Conservation (phyloP, 192 early-diverging fungal genomes). For the Coemansia sp. region DNA sequence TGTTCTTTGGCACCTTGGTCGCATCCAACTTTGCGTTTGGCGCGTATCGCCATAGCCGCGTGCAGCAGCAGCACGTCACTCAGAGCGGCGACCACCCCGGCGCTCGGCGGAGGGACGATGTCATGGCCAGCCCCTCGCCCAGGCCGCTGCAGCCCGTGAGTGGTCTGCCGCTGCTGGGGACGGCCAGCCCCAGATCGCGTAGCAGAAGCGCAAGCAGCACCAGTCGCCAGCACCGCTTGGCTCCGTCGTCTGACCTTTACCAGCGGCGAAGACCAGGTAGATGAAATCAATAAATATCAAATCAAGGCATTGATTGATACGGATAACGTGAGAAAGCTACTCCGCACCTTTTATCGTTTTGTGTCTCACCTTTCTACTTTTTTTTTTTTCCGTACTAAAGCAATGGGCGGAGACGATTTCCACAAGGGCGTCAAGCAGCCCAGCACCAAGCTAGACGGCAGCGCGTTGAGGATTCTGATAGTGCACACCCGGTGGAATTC, state of each 20-base stretch:
- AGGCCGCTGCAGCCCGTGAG: background rate
- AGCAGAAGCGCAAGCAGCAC: constrained; percentile 4
- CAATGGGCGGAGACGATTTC: constrained; percentile 58
- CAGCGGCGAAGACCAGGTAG: background rate
- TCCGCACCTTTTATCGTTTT: background rate
- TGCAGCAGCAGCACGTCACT: constrained; percentile 32
- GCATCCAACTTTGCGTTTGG: constrained; percentile 55
- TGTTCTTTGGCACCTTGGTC: constrained; percentile 50
- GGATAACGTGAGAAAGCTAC: background rate
- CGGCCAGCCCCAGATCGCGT: background rate
- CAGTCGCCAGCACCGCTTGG: background rate
- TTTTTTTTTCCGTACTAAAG: background rate
- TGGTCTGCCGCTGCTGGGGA: background rate
- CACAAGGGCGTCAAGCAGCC: constrained; percentile 72
- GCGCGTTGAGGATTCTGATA: constrained; percentile 65
- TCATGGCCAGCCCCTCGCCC: constrained; percentile 19
- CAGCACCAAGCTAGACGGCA: constrained; percentile 59
- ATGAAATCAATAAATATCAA: background rate
- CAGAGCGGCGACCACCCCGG: constrained; percentile 10
- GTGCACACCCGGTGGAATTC: constrained; percentile 96
- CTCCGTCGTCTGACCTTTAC: background rate
- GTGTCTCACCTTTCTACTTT: background rate
- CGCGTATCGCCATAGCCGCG: constrained; percentile 44
- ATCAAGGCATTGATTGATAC: background rate
- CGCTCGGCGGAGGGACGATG: background rate